These are phyloP conservation scores for Hypoxylon rickii DNA, from an alignment of 495 filamentous ascomycete species.

Conservation along the genomic window DNA sequence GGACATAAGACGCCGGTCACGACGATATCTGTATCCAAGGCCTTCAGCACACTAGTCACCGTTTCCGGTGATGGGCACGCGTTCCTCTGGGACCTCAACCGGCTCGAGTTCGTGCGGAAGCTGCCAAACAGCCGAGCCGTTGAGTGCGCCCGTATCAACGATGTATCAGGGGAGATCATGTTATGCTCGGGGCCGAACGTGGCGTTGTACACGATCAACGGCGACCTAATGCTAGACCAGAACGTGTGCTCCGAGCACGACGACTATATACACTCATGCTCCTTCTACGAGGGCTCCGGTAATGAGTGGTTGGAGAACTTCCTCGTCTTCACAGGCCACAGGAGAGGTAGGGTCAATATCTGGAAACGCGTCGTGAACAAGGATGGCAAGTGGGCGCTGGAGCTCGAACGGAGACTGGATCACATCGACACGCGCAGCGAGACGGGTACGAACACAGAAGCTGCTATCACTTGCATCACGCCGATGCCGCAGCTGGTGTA, in stretches of 20 bases:
- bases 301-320: conserved; percentile 93
- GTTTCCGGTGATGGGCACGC: conserved; percentile 79
- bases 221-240: conserved; percentile 77
- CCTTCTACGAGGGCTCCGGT: conserved; percentile 89
- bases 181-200: conserved; percentile 76
- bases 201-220: conserved; percentile 87
- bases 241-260: conserved; percentile 73
- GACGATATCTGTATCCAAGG: conserved; percentile 78
- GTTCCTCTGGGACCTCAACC: conserved; percentile 92
- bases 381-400: conserved; percentile 53
- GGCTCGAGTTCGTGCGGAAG: conserved; percentile 79
- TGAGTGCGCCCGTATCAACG: conserved; percentile 83
- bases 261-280: conserved; percentile 76
- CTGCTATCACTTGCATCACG: conserved; percentile 85
- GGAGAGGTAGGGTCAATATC: conserved; percentile 79
- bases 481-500: conserved; percentile 85
- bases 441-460: conserved; percentile 73
- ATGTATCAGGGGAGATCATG: conserved; percentile 85
- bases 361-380: conserved; percentile 57
- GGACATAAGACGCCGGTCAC: conserved; percentile 84
- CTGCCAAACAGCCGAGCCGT: conserved; percentile 57
- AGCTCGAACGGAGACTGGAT: conserved; percentile 74
- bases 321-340: conserved; percentile 87
- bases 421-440: conserved; percentile 77
- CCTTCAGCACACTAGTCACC: conserved; percentile 84